A percentile compares a stretch with the other conserved stretches of the same genome.
phyloP scores from a whole-genome alignment of 2,329 filamentous ascomycete species.

The Magnaporthiopsis incrustans region DNA sequence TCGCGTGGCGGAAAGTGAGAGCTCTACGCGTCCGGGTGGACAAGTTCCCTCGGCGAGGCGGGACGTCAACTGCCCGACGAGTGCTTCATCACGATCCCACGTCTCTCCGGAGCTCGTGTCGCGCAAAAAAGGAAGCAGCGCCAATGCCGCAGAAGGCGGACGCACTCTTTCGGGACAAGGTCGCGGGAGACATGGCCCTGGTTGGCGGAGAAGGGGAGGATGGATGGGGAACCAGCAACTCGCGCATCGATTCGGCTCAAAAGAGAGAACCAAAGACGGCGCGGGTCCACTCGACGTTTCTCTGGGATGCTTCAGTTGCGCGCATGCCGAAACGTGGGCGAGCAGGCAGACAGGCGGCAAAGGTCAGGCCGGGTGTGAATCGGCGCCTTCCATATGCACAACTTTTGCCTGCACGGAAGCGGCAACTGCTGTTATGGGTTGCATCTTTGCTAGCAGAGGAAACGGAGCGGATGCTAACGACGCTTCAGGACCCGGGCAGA shows the following conservation, averaged over 20 bases:
- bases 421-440: too few relatives aligned
- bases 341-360: background rate
- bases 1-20: background rate
- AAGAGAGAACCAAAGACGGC: too few relatives aligned
- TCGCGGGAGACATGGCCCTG: background rate
- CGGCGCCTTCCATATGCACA: too few relatives aligned
- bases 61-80: background rate
- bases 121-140: background rate
- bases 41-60: background rate
- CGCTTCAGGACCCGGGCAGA: background rate
- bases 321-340: background rate
- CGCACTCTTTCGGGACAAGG: background rate
- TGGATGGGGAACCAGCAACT: background rate
- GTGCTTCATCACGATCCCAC: background rate
- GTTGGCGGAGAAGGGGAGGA: background rate
- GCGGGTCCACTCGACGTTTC: background rate
- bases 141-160: background rate
- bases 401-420: too few relatives aligned
- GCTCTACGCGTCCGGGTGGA: background rate
- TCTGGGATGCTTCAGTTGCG: too few relatives aligned
- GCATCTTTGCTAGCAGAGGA: background rate
- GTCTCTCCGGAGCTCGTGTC: background rate
- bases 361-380: background rate
- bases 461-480: background rate
- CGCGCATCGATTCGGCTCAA: background rate